Base-by-base conservation (phyloP, 805 yeast genomes). In the Brettanomyces custersianus region DNA sequence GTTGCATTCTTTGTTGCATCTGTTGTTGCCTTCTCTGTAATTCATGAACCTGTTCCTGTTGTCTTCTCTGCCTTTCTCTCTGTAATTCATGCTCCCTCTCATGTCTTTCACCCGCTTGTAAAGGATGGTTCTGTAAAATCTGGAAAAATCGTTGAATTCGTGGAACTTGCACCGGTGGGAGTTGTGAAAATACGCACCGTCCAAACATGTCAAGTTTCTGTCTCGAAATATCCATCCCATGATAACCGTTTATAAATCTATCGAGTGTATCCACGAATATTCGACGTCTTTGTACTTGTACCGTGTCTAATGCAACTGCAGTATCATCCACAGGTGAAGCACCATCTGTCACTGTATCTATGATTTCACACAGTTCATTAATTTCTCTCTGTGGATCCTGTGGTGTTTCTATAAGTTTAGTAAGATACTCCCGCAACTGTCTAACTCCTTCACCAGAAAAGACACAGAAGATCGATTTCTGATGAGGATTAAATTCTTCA, bases 371-470 rank as follows among this genome's bases (percentile, higher is more conserved):
- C 16, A 56, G 38, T 36, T 57, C 62, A 16, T 49, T 49, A 4
- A 53, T 51, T 37, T 56, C 62, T 8, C 55, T 38, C 31, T 48
- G 59, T 16, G 49, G 54, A 34, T 48, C 56, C 31, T 52, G 55
- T 6, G 59, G 55, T 9, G 54, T 44, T 44, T 55, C 59, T 37
- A 54, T 54, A 23, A 55, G 38, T 30, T 48, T 49, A 13, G 46
- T 77, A 32, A 90, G 66, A 53, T 81, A 79, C 28, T 73, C 76
- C 43, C 96, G 72, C 43, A 90, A 66, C 40, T 75, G 74, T 33
- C 66, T 72, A 13, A 92, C 95, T 7, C 96, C 96, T 40, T 73
- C 74, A 2, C 97, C 97, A 23, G 90, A 79, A 53, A 87, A 92
- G 10, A 90, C 98, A 62, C 97, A 90, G 52, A 92, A 90, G 33